Evolutionary conservation across 768 basidiomycete genomes (phyloP), one percentile per base, ranked within the genome.

Genomic region (Ramaria sp.): DNA sequence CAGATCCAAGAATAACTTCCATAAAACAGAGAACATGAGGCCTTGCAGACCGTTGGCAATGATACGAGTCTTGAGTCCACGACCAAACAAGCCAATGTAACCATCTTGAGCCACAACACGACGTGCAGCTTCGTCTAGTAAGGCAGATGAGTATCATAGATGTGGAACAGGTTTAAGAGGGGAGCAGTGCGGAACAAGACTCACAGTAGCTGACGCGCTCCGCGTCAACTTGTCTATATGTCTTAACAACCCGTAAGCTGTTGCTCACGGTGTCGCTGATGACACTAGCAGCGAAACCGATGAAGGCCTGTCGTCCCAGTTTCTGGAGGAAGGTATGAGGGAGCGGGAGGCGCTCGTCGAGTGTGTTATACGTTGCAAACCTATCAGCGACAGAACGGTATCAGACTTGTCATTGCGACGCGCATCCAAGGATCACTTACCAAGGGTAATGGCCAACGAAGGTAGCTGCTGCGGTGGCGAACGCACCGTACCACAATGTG

Each of bases 1-100:
- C 90, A 94, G 53, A 70, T 97, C 91, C 73, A 87, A 71, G 66
- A 98, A 95, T 59, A 88, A 70, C 64, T 83, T 88, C 95, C 95
- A 98, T 12, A 98, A 74, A 4, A 97, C 75, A 7, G 84, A 82
- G 71, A 97, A 98, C 79, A 96, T 82, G 46, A 97, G 64, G 0
- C 94, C 88, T 65, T 98, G 95, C 51, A 93, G 69, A 22, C 94
- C 91, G 66, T 97, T 98, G 31, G 93, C 84, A 58, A 95, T 63
- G 53, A 94, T 85, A 34, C 94, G 75, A 12, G 91, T 97, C 71
- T 88, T 88, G 60, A 98, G 70, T 0, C 95, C 95, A 7, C 95
- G 79, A 1, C 91, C 91, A 24, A 98, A 84, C 30, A 98, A 70
- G 5, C 91, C 93, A 20, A 66, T 65, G n/a, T 84, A 54, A 11